Base-by-base conservation (phyloP, 2,329 filamentous ascomycete species). In the Aspergillus novofumigatus region DNA sequence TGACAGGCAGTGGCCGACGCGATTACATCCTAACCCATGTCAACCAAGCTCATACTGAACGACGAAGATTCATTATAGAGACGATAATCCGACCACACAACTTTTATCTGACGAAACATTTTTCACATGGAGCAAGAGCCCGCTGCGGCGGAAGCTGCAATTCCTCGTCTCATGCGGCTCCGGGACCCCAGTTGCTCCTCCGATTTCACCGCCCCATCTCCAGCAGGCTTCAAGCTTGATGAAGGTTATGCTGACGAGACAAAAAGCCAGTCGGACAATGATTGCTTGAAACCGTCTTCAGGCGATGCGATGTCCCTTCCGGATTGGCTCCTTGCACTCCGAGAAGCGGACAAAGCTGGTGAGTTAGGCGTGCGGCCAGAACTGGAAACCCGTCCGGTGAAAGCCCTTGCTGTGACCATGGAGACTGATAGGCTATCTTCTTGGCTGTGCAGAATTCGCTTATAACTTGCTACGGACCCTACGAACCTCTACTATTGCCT, bases 201-300 rank as follows among this genome's bases (percentile, higher is more conserved):
- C 49, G 65, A 64, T 17, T 69, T 70, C 60, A 55, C 68, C 32
- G 56, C 65, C 51, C 62, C 69, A 35, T 67, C 70, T n/a, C 63
- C 69, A 20, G 66, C 44, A 26, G 44, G 83, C 32, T 80, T 83
- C 63, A 79, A 86, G 72, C 83, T 91, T 57, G 91, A 95, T 77
- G 91, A 95, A 77, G 91, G 91, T 67, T 95, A 94, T 72, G 92
- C 90, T 5, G 90, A 94, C 71, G 90, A 92, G 51, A 83, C 81
- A 2, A 74, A 78, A 59, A 85, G 74, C 57, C 75, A 75, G 60
- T 64, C 72, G 51, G 77, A 77, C 51, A 73, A 73, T 61, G 75
- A 75, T 35, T 64, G 70, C 4, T 51, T 58, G 45, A 71, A 71
- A 23, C 67, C 72, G 45, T 63, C 69, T 49, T 62, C 68, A 54